Conservation (phyloP, 352 stramenopile species). For the Globisporangium canariense region DNA sequence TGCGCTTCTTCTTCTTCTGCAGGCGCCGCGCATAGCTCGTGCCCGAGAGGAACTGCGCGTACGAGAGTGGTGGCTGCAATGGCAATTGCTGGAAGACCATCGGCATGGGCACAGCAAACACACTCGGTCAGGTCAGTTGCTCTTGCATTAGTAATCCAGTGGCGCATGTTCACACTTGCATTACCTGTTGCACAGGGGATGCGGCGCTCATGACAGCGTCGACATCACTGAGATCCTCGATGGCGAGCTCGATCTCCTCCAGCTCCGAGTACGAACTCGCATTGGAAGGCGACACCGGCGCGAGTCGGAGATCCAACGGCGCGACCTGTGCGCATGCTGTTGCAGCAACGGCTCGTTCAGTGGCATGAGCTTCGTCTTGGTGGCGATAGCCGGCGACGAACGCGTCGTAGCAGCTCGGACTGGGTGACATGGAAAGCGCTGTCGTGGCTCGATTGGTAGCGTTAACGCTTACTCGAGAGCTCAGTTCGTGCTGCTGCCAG, state of each 20-base stretch:
- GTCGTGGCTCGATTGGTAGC: not conserved
- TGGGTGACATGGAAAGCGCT: slow-evolving; percentile 17
- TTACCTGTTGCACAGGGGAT: not conserved
- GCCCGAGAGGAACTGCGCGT: slow-evolving; percentile 48
- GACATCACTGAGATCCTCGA: not conserved
- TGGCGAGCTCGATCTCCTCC: slow-evolving; percentile 11
- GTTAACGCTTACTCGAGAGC: not conserved
- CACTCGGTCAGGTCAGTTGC: not conserved
- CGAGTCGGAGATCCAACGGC: not conserved
- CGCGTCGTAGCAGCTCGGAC: slow-evolving; percentile 29
- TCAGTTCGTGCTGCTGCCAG: not conserved
- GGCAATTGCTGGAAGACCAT: not conserved
- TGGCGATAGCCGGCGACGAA: slow-evolving; percentile 35
- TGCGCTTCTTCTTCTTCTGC: slow-evolving; percentile 20
- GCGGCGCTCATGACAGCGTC: not conserved
- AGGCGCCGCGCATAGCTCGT: slow-evolving; percentile 53
- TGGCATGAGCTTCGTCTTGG: not conserved
- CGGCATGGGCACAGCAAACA: not conserved
- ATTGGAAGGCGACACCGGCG: slow-evolving; percentile 15
- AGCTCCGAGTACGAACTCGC: slow-evolving; percentile 8
- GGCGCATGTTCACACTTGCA: not conserved
- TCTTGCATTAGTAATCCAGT: not conserved
- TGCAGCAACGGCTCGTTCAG: not conserved
- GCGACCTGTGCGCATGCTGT: not conserved
- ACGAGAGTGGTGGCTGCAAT: slow-evolving; percentile 22